Evolutionary conservation across 306 rosid genomes (phyloP).

Genomic region (Ammopiptanthus mongolicus): DNA sequence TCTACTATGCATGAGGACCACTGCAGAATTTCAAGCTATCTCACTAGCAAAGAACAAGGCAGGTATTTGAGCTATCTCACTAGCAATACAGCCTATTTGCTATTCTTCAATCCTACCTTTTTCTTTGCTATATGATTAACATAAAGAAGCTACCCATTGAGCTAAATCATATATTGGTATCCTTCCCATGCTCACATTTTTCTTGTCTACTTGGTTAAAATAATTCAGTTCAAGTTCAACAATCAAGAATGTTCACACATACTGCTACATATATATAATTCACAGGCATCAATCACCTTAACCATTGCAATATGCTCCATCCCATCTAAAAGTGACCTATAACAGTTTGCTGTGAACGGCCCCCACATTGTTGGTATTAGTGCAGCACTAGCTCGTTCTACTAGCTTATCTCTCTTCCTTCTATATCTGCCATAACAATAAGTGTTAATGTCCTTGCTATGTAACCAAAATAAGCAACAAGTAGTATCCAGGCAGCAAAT

Average conservation of each 20-base stretch:
- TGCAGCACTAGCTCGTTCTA: constrained; percentile 62
- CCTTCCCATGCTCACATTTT: background rate
- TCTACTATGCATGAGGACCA: background rate
- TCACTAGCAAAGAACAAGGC: background rate
- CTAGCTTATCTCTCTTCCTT: constrained; percentile 84
- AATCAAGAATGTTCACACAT: background rate
- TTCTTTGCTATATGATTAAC: background rate
- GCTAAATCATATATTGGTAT: background rate
- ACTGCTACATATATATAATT: background rate
- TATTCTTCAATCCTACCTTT: too few species aligned
- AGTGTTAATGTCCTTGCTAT: constrained; percentile 2
- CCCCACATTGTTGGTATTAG: constrained; percentile 95
- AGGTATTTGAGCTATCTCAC: too few species aligned
- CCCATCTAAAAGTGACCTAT: constrained; percentile 75
- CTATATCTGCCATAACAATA: constrained; percentile 56
- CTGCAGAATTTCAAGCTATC: background rate
- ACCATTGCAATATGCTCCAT: constrained; percentile 98
- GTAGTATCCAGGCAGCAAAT: background rate
- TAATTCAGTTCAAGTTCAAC: background rate
- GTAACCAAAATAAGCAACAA: constrained; percentile 15
- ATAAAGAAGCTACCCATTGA: background rate
- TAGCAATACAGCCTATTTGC: too few species aligned
- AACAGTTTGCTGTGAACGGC: constrained; percentile 74
- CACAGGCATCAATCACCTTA: constrained; percentile 49
- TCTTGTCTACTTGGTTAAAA: background rate